Conservation (phyloP, 768 basidiomycete species). For the Calocybe cyanea region DNA sequence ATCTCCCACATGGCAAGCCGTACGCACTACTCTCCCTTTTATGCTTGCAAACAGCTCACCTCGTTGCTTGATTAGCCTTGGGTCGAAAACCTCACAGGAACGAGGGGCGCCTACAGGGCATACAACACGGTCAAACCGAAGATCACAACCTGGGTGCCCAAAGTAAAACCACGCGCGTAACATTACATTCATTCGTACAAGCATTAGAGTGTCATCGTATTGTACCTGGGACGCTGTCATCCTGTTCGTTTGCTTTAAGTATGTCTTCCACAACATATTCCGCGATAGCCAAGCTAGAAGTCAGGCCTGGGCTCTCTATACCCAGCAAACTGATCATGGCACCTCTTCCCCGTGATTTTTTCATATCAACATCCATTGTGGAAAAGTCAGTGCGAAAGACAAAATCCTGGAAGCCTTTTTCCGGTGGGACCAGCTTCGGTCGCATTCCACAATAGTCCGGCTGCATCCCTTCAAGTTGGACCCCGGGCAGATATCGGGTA, state of each 20-base stretch:
- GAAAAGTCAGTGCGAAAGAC: constrained; percentile 64
- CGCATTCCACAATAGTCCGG: constrained; percentile 86
- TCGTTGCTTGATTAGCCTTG: constrained; percentile 52
- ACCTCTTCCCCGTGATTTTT: constrained; percentile 23
- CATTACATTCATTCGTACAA: constrained; percentile 3
- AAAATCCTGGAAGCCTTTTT: constrained; percentile 83
- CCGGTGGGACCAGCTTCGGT: constrained; percentile 79
- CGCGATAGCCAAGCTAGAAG: constrained; percentile 81
- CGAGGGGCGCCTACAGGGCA: constrained; percentile 82
- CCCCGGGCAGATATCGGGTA: constrained; percentile 66
- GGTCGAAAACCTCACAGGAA: constrained; percentile 89
- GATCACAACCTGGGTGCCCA: constrained; percentile 80
- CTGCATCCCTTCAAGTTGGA: constrained; percentile 55
- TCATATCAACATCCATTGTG: constrained; percentile 18
- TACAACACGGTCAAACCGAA: constrained; percentile 89
- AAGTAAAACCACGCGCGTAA: constrained; percentile 45
- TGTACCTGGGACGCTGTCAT: constrained; percentile 5
- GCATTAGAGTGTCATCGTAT: constrained; percentile 2
- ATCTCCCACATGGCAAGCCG: constrained; percentile 80
- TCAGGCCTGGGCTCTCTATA: constrained; percentile 92
- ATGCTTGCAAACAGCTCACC: background rate
- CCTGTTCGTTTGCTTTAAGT: constrained; percentile 25
- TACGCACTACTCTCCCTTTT: constrained; percentile 32
- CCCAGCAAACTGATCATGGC: constrained; percentile 83
- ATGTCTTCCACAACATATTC: constrained; percentile 73